Evolutionary conservation across 768 basidiomycete species (phyloP).

Genomic region (Cyclocybe aegerita): DNA sequence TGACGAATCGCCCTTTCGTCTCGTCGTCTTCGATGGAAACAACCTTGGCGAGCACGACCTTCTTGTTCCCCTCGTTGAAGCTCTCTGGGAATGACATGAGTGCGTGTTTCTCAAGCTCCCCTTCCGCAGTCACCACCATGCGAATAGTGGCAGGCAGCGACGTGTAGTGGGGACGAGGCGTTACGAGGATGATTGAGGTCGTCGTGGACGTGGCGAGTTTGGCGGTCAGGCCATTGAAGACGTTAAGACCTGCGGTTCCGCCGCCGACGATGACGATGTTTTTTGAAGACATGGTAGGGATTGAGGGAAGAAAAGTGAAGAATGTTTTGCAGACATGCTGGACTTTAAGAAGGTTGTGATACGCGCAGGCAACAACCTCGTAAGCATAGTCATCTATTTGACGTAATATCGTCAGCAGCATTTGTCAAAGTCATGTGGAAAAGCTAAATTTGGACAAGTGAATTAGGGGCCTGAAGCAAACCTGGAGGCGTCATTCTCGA

Average conservation of each 20-base stretch:
- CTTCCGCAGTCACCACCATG: constrained; percentile 46
- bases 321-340: too few relatives aligned
- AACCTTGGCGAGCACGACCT: constrained; percentile 40
- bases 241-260: constrained; percentile 48
- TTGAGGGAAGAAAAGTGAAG: not conserved
- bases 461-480: too few relatives aligned
- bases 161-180: constrained; percentile 47
- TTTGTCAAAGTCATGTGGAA: too few relatives aligned
- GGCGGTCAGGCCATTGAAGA: constrained; percentile 21
- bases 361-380: too few relatives aligned
- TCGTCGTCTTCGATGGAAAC: constrained; percentile 27
- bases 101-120: constrained; percentile 40
- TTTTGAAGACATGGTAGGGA: not conserved
- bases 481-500: too few relatives aligned
- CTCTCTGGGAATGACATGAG: constrained; percentile 53
- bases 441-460: too few relatives aligned
- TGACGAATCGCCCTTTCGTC: constrained; percentile 30
- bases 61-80: constrained; percentile 46
- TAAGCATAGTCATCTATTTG: too few relatives aligned
- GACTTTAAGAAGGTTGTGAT: too few relatives aligned
- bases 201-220: constrained; percentile 42
- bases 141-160: constrained; percentile 53
- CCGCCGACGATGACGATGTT: constrained; percentile 43
- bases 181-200: constrained; percentile 59
- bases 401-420: too few relatives aligned